phyloP scores from a whole-genome alignment of 148 eudicot species.

The Oxyria digyna region DNA sequence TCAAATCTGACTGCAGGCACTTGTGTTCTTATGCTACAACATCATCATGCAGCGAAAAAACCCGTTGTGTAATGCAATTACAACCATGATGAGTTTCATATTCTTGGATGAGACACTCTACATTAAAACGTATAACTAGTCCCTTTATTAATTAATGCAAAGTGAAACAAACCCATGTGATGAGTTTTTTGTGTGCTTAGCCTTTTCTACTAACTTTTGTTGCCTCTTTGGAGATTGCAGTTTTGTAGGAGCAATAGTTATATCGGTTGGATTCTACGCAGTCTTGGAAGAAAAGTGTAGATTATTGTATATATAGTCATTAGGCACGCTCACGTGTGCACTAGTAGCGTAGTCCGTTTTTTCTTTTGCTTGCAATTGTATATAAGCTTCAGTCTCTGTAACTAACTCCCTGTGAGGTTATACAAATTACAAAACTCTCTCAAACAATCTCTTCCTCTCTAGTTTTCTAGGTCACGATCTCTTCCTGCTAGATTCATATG shows the following conservation, averaged over 20 bases:
- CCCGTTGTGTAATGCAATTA: slow-evolving; percentile 9
- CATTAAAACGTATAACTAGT: neutral
- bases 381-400: too few species aligned
- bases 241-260: slow-evolving; percentile 3
- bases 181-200: neutral
- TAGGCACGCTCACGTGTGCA: too few species aligned
- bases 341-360: too few species aligned
- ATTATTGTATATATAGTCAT: too few species aligned
- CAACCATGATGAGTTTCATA: neutral
- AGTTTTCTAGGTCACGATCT: too few species aligned
- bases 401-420: too few species aligned
- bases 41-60: slow-evolving; percentile 36
- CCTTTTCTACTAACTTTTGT: neutral
- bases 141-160: neutral
- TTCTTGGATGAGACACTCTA: neutral
- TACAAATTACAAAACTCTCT: too few species aligned
- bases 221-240: neutral
- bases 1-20: neutral
- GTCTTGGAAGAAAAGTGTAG: too few species aligned
- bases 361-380: too few species aligned
- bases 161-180: neutral
- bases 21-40: neutral
- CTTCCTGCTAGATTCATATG: too few species aligned
- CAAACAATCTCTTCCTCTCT: too few species aligned
- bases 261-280: slow-evolving; percentile 5